Evolutionary conservation across 345 rosid genomes (phyloP).

Genomic region (Triadica sebifera): DNA sequence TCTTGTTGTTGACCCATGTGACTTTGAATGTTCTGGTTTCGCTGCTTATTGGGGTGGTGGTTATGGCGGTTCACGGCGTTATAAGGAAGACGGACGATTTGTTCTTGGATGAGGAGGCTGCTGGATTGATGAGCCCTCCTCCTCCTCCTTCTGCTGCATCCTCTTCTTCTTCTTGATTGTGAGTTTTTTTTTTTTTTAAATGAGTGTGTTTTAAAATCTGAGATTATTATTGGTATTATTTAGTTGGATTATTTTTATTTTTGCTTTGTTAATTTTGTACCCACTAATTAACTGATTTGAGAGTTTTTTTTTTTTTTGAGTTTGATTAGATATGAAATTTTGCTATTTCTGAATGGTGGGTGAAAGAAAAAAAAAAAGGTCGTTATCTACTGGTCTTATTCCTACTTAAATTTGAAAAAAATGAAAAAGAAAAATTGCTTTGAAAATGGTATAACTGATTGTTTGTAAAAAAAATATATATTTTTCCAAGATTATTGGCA

Average conservation of each 20-base stretch:
- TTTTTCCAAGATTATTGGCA: too few species aligned
- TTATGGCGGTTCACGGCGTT: constrained; percentile 58
- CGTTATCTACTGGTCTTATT: too few species aligned
- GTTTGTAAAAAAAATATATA: too few species aligned
- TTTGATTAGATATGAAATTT: neutral
- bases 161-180: constrained; percentile 26
- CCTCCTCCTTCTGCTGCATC: constrained; percentile 33
- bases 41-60: constrained; percentile 45
- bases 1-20: constrained; percentile 66
- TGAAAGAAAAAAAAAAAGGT: too few species aligned
- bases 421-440: too few species aligned
- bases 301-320: neutral
- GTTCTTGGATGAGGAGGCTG: constrained; percentile 57
- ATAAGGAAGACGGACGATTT: constrained; percentile 63
- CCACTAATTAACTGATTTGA: neutral
- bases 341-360: neutral
- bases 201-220: neutral
- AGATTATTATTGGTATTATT: neutral
- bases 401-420: too few species aligned
- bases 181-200: neutral
- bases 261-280: neutral
- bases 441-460: too few species aligned
- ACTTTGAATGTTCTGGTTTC: constrained; percentile 56
- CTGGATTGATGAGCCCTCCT: constrained; percentile 40
- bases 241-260: neutral